phyloP scores from a whole-genome alignment of 2,329 filamentous ascomycete genomes.

The Fusarium tupiense region DNA sequence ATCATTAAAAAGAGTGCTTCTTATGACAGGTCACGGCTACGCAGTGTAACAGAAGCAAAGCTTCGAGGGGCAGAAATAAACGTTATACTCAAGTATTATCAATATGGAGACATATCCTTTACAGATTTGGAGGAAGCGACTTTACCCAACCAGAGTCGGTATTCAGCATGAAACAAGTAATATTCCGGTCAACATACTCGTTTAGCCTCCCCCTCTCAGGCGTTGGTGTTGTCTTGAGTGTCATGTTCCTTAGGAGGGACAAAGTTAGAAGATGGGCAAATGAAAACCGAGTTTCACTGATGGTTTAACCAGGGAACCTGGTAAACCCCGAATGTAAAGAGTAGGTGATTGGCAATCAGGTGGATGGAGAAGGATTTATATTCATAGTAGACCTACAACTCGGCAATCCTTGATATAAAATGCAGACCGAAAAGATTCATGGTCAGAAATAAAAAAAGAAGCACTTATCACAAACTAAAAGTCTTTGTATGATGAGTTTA shows the following conservation, averaged over 20 bases:
- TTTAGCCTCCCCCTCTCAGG: background rate
- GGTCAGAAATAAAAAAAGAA: background rate
- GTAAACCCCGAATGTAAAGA: background rate
- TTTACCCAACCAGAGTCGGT: background rate
- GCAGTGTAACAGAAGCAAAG: background rate
- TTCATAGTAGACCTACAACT: background rate
- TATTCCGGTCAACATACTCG: background rate
- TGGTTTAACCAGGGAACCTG: background rate
- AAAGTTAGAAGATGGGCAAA: background rate
- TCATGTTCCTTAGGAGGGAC: background rate
- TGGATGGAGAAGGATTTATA: background rate
- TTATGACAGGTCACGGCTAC: background rate
- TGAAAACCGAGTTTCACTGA: background rate
- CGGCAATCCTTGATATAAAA: background rate
- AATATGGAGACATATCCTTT: background rate
- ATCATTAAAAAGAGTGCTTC: slow-evolving; percentile 37
- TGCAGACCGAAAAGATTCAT: background rate
- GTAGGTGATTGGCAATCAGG: background rate
- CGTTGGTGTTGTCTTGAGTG: background rate
- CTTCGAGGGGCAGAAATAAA: background rate
- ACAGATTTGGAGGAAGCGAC: background rate
- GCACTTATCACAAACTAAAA: background rate
- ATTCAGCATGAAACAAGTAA: background rate
- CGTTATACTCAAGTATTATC: background rate
- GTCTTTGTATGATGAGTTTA: background rate